Evolutionary conservation across 192 early-diverging fungal genomes (phyloP), one percentile per base, ranked within the genome.

Genomic region (Backusella mclennaniae): DNA sequence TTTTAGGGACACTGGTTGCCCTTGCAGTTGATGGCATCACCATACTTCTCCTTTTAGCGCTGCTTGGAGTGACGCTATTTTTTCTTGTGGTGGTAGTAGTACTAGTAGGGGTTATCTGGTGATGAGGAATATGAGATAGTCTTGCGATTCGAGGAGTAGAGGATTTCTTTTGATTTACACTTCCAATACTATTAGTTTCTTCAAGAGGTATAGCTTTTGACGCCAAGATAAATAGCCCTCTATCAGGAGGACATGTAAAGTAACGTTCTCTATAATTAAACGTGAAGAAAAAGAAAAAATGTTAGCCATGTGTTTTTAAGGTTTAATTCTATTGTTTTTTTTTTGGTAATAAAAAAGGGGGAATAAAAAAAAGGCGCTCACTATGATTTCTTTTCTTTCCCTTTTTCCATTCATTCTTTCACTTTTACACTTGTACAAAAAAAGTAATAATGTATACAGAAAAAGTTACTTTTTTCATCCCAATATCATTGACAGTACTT

Each of bases 201-300:
- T 68, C 67, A n/a, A 41, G 5, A 19, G 42, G 0, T n/a, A 75
- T 66, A 15, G 77, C 68, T 67, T 82, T 82, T 26, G 59, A 59
- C 6, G 73, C 76, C 31, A 82, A 42, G 6, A 82, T 39, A 71
- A 82, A 82, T 11, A 82, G 26, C 12, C 80, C 80, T 36, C 73
- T 66, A 12, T 82, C 68, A 15, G 70, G 71, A 36, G 71, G 67
- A 63, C 80, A 82, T 26, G 56, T 36, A 33, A 82, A 82, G 35
- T 82, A 82, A 3, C 69, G 73, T 0, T 74, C 46, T 26, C 80
- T 82, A 73, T 15, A 69, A 36, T 17, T n/a, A 33, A 21, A 4
- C 7, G 35, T 8, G 23, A 69, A 69, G 35, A 69, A 49, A 63
- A 59, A 59, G 7, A 0, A 26, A 59, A 21, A 23, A 59, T 21